Evolutionary conservation across 345 rosid genomes (phyloP).

Genomic region (Barbarea vulgaris): DNA sequence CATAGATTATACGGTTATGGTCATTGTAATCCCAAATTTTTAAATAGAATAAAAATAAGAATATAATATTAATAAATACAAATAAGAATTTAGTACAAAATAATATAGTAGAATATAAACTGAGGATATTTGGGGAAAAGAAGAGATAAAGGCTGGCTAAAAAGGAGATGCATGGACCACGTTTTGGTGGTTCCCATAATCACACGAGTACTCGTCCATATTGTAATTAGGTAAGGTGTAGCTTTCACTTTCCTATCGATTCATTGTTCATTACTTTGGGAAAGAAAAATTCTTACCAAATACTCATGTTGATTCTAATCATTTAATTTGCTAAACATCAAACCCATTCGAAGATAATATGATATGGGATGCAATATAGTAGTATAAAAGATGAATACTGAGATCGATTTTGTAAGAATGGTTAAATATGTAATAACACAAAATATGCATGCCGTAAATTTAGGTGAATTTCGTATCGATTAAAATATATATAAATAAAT

Average conservation of each 20-base stretch:
- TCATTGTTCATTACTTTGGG: slow-evolving; percentile 26
- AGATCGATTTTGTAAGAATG: not conserved
- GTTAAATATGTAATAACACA: no score
- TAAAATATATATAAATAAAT: not conserved
- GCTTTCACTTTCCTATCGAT: slow-evolving; percentile 39
- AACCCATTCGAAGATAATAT: not conserved
- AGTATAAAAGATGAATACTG: not conserved
- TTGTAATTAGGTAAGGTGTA: slow-evolving; percentile 36
- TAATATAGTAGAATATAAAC: not conserved
- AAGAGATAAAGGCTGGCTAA: slow-evolving; percentile 34
- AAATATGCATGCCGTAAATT: not conserved
- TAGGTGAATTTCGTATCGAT: slow-evolving; percentile 8
- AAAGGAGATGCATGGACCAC: slow-evolving; percentile 38
- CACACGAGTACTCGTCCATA: slow-evolving; percentile 38
- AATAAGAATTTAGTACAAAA: not conserved
- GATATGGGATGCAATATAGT: not conserved
- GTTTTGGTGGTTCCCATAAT: slow-evolving; percentile 43
- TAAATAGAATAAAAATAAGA: no score
- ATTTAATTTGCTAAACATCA: not conserved
- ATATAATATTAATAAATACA: not conserved
- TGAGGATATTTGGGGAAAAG: slow-evolving; percentile 6
- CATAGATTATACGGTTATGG: slow-evolving; percentile 9
- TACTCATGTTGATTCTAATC: not conserved
- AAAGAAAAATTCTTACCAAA: slow-evolving; percentile 26
- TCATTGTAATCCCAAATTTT: slow-evolving; percentile 8